These are phyloP conservation scores for Chrysosporium keratinophilum DNA, from an alignment of 2,329 filamentous ascomycete species.

Conservation along the genomic window DNA sequence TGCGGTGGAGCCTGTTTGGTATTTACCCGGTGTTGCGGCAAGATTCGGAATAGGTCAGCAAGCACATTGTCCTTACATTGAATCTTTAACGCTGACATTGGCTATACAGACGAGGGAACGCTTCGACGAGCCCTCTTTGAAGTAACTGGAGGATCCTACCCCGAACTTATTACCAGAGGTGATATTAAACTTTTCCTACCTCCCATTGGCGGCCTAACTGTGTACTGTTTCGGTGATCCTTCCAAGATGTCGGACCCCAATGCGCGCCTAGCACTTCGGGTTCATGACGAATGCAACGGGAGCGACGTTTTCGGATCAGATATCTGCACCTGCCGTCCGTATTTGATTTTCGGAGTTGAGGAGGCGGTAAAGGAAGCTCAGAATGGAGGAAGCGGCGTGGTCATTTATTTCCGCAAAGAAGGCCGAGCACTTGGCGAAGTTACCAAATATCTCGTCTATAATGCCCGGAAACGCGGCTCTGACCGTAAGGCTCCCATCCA, in stretches of 20 bases:
- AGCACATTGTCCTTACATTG: background rate
- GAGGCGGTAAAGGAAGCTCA: constrained; percentile 97
- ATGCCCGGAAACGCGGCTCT: constrained; percentile 34
- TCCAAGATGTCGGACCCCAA: constrained; percentile 86
- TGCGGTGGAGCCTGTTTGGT: constrained; percentile 90
- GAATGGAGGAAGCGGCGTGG: constrained; percentile 82
- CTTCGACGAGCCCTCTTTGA: constrained; percentile 84
- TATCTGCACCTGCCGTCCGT: constrained; percentile 87
- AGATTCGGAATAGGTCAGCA: constrained; percentile 72
- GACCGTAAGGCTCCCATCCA: constrained; percentile 20
- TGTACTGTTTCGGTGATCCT: constrained; percentile 94
- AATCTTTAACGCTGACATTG: background rate
- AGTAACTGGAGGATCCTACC: constrained; percentile 90
- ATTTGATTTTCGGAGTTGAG: constrained; percentile 92
- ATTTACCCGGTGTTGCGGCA: constrained; percentile 76
- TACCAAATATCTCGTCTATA: constrained; percentile 68
- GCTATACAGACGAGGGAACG: constrained; percentile 61
- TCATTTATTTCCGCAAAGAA: constrained; percentile 98
- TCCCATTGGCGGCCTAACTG: constrained; percentile 87
- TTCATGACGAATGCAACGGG: constrained; percentile 87
- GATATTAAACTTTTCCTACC: constrained; percentile 95
- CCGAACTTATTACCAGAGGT: constrained; percentile 85
- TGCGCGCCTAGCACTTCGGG: constrained; percentile 67
- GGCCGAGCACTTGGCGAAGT: constrained; percentile 90
- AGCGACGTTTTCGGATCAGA: constrained; percentile 97